Percentiles rank a stretch among this genome's conserved stretches.
Evolutionary conservation across 208 protist species (phyloP).

Genomic region (Leishmania major): DNA sequence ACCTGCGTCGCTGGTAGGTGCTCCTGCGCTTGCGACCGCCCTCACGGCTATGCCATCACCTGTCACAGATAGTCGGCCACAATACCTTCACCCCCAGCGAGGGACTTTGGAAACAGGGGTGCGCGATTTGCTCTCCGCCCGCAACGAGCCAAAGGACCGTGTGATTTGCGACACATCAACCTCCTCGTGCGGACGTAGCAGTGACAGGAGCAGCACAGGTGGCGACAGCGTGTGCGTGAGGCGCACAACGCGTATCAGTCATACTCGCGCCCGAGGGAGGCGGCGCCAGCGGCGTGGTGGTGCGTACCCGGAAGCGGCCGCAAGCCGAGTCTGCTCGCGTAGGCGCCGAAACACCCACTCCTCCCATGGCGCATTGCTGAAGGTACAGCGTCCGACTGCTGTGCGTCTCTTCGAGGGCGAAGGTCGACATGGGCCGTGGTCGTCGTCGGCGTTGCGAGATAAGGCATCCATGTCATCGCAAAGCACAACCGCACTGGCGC

Average conservation of each 20-base stretch:
- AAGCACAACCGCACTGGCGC: constrained; percentile 25
- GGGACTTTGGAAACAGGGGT: not conserved
- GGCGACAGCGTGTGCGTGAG: constrained; percentile 2
- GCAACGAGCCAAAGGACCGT: not conserved
- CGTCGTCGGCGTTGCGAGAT: not conserved
- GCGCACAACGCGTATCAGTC: not conserved
- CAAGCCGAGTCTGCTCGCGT: not conserved
- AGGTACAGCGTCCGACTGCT: not conserved
- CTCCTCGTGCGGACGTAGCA: not conserved
- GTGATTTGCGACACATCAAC: not conserved
- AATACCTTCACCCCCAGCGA: not conserved
- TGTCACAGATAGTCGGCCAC: not conserved
- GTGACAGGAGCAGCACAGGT: not conserved
- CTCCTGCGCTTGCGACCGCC: not conserved
- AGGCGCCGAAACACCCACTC: no score
- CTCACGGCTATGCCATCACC: not conserved
- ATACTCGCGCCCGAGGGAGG: not conserved
- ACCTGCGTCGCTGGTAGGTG: not conserved
- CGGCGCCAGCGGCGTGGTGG: not conserved
- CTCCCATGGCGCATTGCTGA: not conserved
- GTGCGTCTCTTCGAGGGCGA: constrained; percentile 13
- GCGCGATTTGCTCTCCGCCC: constrained; percentile 4
- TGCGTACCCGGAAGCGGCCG: not conserved
- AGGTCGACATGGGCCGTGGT: not conserved
- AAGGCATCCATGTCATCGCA: constrained; percentile 24